Base-by-base conservation (phyloP, 768 basidiomycete genomes). In the Pleurotus platypus region DNA sequence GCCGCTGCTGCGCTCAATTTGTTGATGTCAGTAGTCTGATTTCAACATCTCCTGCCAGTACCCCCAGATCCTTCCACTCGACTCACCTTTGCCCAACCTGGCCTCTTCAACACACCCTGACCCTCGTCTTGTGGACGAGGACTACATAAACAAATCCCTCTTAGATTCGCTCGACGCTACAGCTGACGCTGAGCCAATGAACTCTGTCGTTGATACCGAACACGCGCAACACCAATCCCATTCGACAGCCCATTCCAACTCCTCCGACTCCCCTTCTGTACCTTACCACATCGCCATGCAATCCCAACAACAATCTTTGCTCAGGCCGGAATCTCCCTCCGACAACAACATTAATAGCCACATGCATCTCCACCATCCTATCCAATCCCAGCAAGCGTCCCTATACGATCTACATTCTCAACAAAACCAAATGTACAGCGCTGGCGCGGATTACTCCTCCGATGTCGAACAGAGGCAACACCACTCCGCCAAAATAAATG, bases 91-190 rank as follows among this genome's bases (percentile, higher is more conserved):
- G 73, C 72, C 70, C 81, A 79, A 66, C 64, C 80, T 83, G 82
- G 82, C 81, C 72, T 69, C 77, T 68, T 73, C 77, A 57, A 67
- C 75, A 61, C 65, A 66, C 61, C 68, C 65, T 62, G 75, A 72
- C 64, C 75, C 73, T 64, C 74, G 69, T 60, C 69, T 72, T 57
- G 22, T 38, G 37, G 87, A 85, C 82, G 90, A 92, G 82, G 90
- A 89, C 72, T 85, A 86, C 66, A 90, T 92, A 69, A 92, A 92
- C 77, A 86, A 86, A 69, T 91, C 90, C 55, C 80, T 92, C 58
- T 75, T 92, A 63, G 90, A 89, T 71, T 88, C 86, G 42, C 81
- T 93, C 67, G 85, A 92, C 81, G 88, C 86, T 55, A 85, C 90
- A 72, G 89, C 86, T 50, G 90, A 92, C 81, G 81, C 88, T 56